Base-by-base conservation (phyloP, 345 rosid genomes). In the Cardamine resedifolia region DNA sequence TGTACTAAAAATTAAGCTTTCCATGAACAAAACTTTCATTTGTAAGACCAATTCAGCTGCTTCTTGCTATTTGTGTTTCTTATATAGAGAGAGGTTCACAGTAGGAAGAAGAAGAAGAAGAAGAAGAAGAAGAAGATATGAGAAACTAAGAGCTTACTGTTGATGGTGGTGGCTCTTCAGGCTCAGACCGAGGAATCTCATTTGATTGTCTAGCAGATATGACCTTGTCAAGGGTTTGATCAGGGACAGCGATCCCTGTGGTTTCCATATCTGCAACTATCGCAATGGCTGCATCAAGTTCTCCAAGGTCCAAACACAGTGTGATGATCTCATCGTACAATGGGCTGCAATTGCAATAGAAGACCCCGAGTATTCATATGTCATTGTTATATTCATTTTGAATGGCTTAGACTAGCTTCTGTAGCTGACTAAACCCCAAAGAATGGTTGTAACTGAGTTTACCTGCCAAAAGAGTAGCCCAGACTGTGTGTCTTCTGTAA, bases 241-340 rank as follows among this genome's bases (percentile, higher is more conserved):
- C 90, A 3, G 90, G 89, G 5, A 88, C 93, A 0, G 81, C 27
- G 36, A 91, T 85, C 71, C 97, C 96, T 11, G 88, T 52, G 1
- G 87, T 82, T 82, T 91, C 97, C 87, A 91, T 74, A 66, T 91
- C 97, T 3, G 97, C 96, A 23, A 91, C 96, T 62, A 94, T 89
- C 6, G 95, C 97, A 53, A 94, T 68, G 31, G 96, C 96, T 5
- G 96, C 97, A 50, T 94, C 97, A 65, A 89, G 84, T 67, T 94
- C 98, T 67, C 93, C 95, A 6, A 91, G 85, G 66, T 88, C 97
- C 26, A 94, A 78, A 72, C 98, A 91, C 62, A 89, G 24, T 15
- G 87, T 75, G 73, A 94, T 84, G 75, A 89, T 82, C 81, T 94
- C 98, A 10, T 89, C 88, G 7, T 94, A 94, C n/a, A 89, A 80